A percentile compares a stretch with the other conserved stretches of the same genome.
Conservation (phyloP, 2,329 filamentous ascomycete species). For the Claviceps sp. region DNA sequence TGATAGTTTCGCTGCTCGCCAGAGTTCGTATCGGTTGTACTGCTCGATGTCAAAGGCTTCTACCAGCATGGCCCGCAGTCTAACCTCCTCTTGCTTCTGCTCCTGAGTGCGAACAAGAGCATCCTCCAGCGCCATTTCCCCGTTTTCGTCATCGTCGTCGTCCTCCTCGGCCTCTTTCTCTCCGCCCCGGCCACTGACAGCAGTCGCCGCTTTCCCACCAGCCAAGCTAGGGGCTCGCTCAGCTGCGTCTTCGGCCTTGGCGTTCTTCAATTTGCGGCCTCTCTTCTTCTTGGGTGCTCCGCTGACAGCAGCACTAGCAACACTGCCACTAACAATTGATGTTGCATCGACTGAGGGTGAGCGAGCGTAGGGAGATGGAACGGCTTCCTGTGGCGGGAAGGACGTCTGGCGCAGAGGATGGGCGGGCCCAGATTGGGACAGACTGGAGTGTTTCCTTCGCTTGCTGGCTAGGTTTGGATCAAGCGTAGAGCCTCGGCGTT, state of each 20-base stretch:
- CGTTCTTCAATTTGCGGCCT: constrained; percentile 45
- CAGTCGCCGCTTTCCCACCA: constrained; percentile 27
- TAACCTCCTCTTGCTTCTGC: constrained; percentile 49
- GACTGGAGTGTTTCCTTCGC: constrained; percentile 56
- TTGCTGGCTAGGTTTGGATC: constrained; percentile 42
- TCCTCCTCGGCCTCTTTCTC: constrained; percentile 39
- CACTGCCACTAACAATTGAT: constrained; percentile 49
- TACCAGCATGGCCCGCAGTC: constrained; percentile 46
- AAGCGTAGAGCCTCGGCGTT: constrained; percentile 47
- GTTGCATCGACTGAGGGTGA: constrained; percentile 52
- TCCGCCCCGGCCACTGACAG: constrained; percentile 30
- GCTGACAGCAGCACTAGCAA: constrained; percentile 31
- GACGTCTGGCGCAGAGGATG: constrained; percentile 71
- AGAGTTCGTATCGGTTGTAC: constrained; percentile 56
- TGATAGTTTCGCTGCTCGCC: constrained; percentile 54
- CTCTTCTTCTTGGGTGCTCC: constrained; percentile 44
- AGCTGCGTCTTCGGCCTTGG: constrained; percentile 27
- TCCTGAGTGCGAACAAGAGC: constrained; percentile 51
- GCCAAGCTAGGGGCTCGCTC: constrained; percentile 33
- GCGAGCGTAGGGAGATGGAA: constrained; percentile 40
- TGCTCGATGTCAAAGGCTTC: constrained; percentile 53
- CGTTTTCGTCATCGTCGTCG: constrained; percentile 43
- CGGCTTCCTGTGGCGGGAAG: constrained; percentile 49
- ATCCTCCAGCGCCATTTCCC: constrained; percentile 43
- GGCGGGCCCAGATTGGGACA: constrained; percentile 42